phyloP scores from a whole-genome alignment of 345 rosid genomes.

The Salix brachista region DNA sequence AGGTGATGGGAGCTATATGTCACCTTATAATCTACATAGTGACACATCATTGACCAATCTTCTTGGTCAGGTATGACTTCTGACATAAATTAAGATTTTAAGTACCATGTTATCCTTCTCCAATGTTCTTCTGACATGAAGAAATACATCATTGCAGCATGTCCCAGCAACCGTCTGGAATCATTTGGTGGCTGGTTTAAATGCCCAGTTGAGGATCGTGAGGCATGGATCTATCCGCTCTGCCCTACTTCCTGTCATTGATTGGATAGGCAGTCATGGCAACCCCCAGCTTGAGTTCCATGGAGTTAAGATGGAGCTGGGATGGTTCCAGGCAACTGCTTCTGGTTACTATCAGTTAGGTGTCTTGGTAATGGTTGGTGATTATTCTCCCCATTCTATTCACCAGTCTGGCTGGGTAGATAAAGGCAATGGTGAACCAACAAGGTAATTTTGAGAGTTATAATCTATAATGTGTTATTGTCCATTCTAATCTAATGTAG shows the following conservation, averaged over 20 bases:
- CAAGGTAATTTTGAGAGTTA: conserved; percentile 44
- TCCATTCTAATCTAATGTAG: not conserved
- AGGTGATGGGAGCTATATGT: conserved; percentile 96
- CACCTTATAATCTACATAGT: conserved; percentile 81
- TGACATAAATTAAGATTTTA: not conserved
- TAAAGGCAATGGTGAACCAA: conserved; percentile 40
- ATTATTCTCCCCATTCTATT: conserved; percentile 40
- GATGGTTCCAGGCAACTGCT: conserved; percentile 99
- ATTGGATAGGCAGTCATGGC: conserved; percentile 86
- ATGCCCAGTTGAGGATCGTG: conserved; percentile 94
- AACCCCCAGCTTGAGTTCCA: conserved; percentile 92
- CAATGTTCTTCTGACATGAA: conserved; percentile 5
- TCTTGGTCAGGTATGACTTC: conserved; percentile 72
- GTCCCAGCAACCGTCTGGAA: conserved; percentile 90
- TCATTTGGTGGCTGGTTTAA: conserved; percentile 90
- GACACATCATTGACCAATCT: conserved; percentile 79
- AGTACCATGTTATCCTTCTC: conserved; percentile 3
- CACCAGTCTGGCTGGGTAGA: conserved; percentile 41
- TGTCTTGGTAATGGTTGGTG: conserved; percentile 68
- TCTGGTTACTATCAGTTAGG: conserved; percentile 98
- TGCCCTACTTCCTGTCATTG: conserved; percentile 69
- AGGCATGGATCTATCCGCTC: conserved; percentile 79
- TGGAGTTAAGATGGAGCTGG: conserved; percentile 76
- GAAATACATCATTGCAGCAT: conserved; percentile 47
- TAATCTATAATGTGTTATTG: not conserved